A percentile compares a stretch with the other conserved stretches of the same genome.
Conservation (phyloP, 2,329 filamentous ascomycete genomes). For the Apiospora kogelbergensis region DNA sequence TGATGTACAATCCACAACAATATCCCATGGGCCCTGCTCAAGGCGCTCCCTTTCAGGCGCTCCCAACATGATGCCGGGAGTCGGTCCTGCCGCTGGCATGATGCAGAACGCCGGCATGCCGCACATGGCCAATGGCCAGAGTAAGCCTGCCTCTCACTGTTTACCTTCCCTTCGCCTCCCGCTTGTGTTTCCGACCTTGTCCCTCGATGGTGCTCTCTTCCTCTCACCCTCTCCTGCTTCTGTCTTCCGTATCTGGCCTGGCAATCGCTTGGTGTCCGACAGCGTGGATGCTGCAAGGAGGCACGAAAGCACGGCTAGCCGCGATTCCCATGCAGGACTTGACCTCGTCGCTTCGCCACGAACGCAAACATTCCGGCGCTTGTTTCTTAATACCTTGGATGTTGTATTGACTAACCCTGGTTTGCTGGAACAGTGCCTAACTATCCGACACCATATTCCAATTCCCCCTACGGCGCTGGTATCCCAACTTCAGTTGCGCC, state of each 20-base stretch:
- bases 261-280: neutral
- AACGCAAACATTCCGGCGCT: conserved; percentile 7
- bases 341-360: conserved; percentile 9
- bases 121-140: conserved; percentile 61
- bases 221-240: conserved; percentile 16
- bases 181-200: conserved; percentile 4
- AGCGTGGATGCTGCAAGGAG: conserved; percentile 9
- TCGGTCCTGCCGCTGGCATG: conserved; percentile 54
- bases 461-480: conserved; percentile 55
- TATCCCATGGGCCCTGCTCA: conserved; percentile 53
- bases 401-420: conserved; percentile 20
- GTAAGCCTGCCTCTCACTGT: conserved; percentile 44
- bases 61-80: conserved; percentile 56
- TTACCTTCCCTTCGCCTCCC: conserved; percentile 17
- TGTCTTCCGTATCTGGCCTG: neutral
- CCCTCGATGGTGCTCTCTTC: conserved; percentile 8
- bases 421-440: conserved; percentile 45
- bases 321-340: conserved; percentile 13
- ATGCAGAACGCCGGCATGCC: conserved; percentile 63
- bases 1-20: conserved; percentile 62
- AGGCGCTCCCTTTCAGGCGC: conserved; percentile 44
- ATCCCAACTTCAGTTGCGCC: conserved; percentile 49
- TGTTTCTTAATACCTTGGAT: conserved; percentile 8
- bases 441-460: conserved; percentile 59
- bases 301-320: conserved; percentile 15